Percentiles rank a stretch among this genome's conserved stretches.
phyloP scores from a whole-genome alignment of 1,139 yeast species.

The Hansenula anomala region DNA sequence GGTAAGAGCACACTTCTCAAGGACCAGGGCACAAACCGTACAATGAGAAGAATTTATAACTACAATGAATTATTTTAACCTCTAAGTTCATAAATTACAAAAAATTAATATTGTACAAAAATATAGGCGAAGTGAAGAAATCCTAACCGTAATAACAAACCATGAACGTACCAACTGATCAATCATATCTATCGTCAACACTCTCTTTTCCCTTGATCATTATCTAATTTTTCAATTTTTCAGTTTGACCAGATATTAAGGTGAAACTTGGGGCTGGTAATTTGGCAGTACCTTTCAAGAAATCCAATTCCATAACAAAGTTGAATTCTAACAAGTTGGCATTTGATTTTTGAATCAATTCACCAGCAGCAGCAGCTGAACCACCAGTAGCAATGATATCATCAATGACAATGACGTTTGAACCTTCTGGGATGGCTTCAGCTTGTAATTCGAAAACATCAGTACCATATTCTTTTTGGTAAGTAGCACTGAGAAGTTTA shows the following conservation, averaged over 20 bases:
- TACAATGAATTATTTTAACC: no score
- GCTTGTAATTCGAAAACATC: constrained; percentile 88
- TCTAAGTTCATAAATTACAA: no score
- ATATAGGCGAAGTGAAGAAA: background rate
- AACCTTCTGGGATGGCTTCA: constrained; percentile 73
- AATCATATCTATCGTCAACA: no score
- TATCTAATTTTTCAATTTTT: constrained; percentile 26
- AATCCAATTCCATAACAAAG: constrained; percentile 91
- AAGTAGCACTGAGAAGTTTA: constrained; percentile 63
- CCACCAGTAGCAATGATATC: constrained; percentile 99
- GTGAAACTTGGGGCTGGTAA: constrained; percentile 85
- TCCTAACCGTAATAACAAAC: background rate
- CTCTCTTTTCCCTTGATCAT: no score
- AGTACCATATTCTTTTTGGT: constrained; percentile 86
- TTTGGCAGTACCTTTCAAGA: constrained; percentile 89
- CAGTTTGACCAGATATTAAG: constrained; percentile 77
- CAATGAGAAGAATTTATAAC: no score
- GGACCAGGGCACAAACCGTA: no score
- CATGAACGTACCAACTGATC: no score
- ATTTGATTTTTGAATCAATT: constrained; percentile 60
- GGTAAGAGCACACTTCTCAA: background rate
- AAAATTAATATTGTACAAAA: no score
- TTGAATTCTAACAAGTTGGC: constrained; percentile 75
- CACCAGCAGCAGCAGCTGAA: constrained; percentile 91
- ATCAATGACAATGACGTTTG: constrained; percentile 83